A percentile compares a stretch with the other conserved stretches of the same genome.
These are phyloP conservation scores for Metschnikowia lunata DNA, from an alignment of 805 yeast genomes.

Conservation along the genomic window DNA sequence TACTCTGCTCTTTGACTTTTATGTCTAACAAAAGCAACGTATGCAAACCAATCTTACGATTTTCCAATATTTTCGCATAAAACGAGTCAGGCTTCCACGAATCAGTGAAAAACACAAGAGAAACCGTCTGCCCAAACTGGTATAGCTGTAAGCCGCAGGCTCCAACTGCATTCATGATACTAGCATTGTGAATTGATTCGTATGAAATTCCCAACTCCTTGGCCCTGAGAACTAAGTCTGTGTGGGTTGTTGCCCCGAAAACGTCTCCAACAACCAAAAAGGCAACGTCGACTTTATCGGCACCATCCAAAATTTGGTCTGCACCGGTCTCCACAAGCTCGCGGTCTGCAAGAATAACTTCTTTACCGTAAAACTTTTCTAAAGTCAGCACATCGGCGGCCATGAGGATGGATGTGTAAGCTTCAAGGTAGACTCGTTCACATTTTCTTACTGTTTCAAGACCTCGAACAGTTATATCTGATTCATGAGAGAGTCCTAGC, in stretches of 20 bases:
- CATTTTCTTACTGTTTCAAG: slow-evolving; percentile 78
- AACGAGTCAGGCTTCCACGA: slow-evolving; percentile 95
- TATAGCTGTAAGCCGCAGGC: slow-evolving; percentile 95
- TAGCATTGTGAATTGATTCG: slow-evolving; percentile 88
- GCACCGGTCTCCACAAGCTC: slow-evolving; percentile 90
- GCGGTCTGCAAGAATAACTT: slow-evolving; percentile 85
- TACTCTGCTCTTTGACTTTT: slow-evolving; percentile 94
- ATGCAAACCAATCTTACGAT: slow-evolving; percentile 85
- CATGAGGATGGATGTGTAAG: slow-evolving; percentile 93
- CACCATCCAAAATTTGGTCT: slow-evolving; percentile 74
- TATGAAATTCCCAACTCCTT: slow-evolving; percentile 74
- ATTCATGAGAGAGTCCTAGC: slow-evolving; percentile 80
- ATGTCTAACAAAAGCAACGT: slow-evolving; percentile 85
- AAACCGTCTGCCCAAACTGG: slow-evolving; percentile 96
- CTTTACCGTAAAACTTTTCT: slow-evolving; percentile 81
- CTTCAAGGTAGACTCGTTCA: slow-evolving; percentile 89
- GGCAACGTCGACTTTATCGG: slow-evolving; percentile 80
- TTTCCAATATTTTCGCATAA: slow-evolving; percentile 84
- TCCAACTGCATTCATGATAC: slow-evolving; percentile 97
- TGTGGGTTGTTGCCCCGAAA: slow-evolving; percentile 97
- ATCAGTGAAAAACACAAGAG: slow-evolving; percentile 92
- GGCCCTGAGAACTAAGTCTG: slow-evolving; percentile 89
- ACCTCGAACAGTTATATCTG: slow-evolving; percentile 94
- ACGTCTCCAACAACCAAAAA: slow-evolving; percentile 97
- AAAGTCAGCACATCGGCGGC: slow-evolving; percentile 73